These are phyloP conservation scores for Earliella scabrosa DNA, from an alignment of 1,284 basidiomycete genomes.

Conservation along the genomic window DNA sequence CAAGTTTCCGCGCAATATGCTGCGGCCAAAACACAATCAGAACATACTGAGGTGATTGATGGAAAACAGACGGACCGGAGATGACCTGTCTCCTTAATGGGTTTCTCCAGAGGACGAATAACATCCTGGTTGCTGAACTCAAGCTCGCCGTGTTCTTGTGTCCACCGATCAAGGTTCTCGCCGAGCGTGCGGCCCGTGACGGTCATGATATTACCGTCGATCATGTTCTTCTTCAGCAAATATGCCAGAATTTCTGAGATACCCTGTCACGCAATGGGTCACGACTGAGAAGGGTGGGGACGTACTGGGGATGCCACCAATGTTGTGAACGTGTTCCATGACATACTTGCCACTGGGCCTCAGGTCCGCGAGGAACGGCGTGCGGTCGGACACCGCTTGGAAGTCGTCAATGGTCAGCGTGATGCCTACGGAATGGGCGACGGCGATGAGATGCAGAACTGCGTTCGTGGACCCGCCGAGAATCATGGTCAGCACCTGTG, in stretches of 20 bases:
- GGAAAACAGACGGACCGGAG: conserved; percentile 59
- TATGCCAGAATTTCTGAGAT: conserved; percentile 78
- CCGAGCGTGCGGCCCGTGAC: conserved; percentile 88
- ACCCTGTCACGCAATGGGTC: conserved; percentile 6
- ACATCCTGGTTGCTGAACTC: conserved; percentile 74
- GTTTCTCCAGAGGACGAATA: conserved; percentile 81
- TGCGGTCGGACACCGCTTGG: conserved; percentile 82
- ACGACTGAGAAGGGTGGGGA: conserved; percentile 14
- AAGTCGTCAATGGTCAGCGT: conserved; percentile 86
- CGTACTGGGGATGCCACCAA: conserved; percentile 88
- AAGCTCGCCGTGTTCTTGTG: conserved; percentile 77
- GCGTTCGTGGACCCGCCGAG: conserved; percentile 95
- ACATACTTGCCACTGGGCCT: conserved; percentile 92
- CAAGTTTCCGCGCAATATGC: conserved; percentile 86
- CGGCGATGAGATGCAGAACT: conserved; percentile 88
- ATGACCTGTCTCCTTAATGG: conserved; percentile 90
- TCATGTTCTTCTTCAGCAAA: conserved; percentile 79
- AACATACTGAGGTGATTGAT: not conserved
- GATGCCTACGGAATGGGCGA: conserved; percentile 89
- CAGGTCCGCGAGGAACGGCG: conserved; percentile 88
- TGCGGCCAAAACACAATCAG: conserved; percentile 30
- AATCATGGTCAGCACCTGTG: conserved; percentile 88
- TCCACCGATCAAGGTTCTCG: conserved; percentile 89
- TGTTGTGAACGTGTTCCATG: conserved; percentile 89
- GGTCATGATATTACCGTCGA: conserved; percentile 87